A percentile compares a stretch with the other conserved stretches of the same genome.
Evolutionary conservation across 2,329 filamentous ascomycete genomes (phyloP).

Genomic region (Fusarium algeriense): DNA sequence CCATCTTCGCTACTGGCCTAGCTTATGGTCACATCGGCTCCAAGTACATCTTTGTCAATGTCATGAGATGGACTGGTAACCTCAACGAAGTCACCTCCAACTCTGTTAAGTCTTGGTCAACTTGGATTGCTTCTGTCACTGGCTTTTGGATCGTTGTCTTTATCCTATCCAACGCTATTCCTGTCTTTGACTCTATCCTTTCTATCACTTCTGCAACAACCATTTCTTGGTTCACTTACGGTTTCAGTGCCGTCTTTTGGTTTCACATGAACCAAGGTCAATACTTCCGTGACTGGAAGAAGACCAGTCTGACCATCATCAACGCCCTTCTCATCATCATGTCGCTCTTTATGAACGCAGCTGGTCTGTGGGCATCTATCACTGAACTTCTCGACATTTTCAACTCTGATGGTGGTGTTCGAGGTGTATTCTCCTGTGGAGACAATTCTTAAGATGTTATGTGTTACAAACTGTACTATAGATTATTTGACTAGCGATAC

Average conservation of each 20-base stretch:
- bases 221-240: slow-evolving; percentile 47
- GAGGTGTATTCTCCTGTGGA: slow-evolving; percentile 43
- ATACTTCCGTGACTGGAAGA: slow-evolving; percentile 42
- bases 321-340: slow-evolving; percentile 40
- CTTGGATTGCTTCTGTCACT: slow-evolving; percentile 44
- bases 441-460: slow-evolving; percentile 28
- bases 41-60: slow-evolving; percentile 45
- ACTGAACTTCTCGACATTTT: slow-evolving; percentile 44
- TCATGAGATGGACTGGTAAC: slow-evolving; percentile 35
- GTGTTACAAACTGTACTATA: background rate
- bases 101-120: slow-evolving; percentile 44
- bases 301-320: slow-evolving; percentile 33
- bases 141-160: slow-evolving; percentile 46
- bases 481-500: background rate
- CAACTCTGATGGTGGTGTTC: slow-evolving; percentile 25
- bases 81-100: slow-evolving; percentile 37
- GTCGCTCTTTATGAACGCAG: slow-evolving; percentile 45
- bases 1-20: slow-evolving; percentile 42
- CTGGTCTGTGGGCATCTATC: slow-evolving; percentile 45
- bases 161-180: slow-evolving; percentile 47
- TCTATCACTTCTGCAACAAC: slow-evolving; percentile 46
- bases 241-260: slow-evolving; percentile 46
- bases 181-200: slow-evolving; percentile 48
- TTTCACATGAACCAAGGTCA: slow-evolving; percentile 39
- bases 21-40: slow-evolving; percentile 44